Base-by-base conservation (phyloP, 495 filamentous ascomycete genomes). In the Monascus purpureus region DNA sequence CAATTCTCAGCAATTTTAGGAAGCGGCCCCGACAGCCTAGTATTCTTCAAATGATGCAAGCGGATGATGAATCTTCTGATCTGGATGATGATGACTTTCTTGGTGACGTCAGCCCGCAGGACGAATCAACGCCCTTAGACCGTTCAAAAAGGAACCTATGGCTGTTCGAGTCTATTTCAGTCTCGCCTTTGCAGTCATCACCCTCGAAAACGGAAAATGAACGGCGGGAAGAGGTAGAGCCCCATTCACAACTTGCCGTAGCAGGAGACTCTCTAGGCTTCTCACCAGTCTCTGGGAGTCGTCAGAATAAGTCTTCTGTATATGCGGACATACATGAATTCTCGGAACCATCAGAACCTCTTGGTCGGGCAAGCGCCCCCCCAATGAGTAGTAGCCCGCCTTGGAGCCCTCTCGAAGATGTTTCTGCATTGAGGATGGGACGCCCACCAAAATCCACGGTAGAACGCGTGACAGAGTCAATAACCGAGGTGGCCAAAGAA, bases 101-200 rank as follows among this genome's bases (percentile, higher is more conserved):
- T 9, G 68, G 71, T 25, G 68, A 69, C 7, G 66, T 77, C 36
- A 67, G 63, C 31, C 75, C 75, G 0, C 67, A 77, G 25, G 73
- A 74, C 46, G 74, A 78, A 46, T 79, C 75, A 23, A 80, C 75
- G 14, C 75, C 75, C 2, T 45, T 79, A 34, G 64, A 70, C 37
- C 36, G 61, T 14, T 47, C 57, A 1, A 47, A 50, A 27, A 44
- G 49, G 2, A 59, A 52, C 29, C 50, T 55, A 18, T 37, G 57
- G 7, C 27, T 58, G 2, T 20, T 41, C 3, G 41, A 38, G 31
- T 37, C 32, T 8, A 29, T 31, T 23, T 39, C 49, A 18, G 35
- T 43, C 13, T 52, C 54, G 3, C 39, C 42, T 4, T n/a, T n/a
- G n/a, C 38, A 37, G 1, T 31, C 39, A 18, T 14, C 27, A 19